Conservation (phyloP, 1,284 basidiomycete species). For the Ceratobasidium sp. region DNA sequence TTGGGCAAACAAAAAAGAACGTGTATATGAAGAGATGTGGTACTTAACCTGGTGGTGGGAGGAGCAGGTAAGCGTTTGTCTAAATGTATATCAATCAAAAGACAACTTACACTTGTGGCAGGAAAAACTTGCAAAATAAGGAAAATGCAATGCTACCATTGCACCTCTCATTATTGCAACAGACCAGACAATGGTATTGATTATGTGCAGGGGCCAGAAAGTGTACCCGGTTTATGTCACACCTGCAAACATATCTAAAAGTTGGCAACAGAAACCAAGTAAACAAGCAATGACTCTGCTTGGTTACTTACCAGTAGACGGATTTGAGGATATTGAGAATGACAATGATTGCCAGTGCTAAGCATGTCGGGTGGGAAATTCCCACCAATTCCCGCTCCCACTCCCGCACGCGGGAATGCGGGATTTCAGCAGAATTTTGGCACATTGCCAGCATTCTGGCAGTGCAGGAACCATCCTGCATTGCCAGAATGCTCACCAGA, state of each 20-base stretch:
- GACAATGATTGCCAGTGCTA: background rate
- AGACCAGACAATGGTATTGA: background rate
- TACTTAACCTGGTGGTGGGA: background rate
- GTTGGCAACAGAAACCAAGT: slow-evolving; percentile 10
- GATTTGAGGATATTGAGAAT: slow-evolving; percentile 6
- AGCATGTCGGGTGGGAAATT: no score
- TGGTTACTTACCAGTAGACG: slow-evolving; percentile 40
- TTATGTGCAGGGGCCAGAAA: slow-evolving; percentile 20
- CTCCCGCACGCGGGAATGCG: no score
- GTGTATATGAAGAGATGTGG: background rate
- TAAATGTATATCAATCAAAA: background rate
- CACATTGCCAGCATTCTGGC: no score
- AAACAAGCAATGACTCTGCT: slow-evolving; percentile 27
- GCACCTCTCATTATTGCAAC: background rate
- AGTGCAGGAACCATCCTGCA: no score
- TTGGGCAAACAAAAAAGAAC: background rate
- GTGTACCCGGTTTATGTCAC: slow-evolving; percentile 12
- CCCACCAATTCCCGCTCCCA: no score
- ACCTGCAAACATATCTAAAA: slow-evolving; percentile 33
- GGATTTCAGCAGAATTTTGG: no score
- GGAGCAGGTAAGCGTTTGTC: background rate
- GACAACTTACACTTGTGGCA: background rate
- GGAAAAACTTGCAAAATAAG: background rate
- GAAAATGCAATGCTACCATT: background rate
- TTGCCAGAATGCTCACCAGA: no score